These are phyloP conservation scores for Podospora australis DNA, from an alignment of 495 filamentous ascomycete genomes.

Conservation along the genomic window DNA sequence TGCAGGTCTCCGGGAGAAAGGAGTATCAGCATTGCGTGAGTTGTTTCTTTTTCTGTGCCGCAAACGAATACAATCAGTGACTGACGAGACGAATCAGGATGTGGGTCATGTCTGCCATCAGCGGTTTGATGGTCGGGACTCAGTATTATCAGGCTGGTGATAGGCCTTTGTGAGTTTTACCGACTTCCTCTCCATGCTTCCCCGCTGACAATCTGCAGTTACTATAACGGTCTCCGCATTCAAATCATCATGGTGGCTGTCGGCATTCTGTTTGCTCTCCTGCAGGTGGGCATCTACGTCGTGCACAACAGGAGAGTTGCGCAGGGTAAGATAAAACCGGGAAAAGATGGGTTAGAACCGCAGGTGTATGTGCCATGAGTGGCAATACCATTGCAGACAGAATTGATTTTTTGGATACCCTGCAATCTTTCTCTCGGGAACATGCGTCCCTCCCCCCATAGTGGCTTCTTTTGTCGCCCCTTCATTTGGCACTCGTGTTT, in stretches of 20 bases:
- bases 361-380: slow-evolving; percentile 16
- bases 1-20: slow-evolving; percentile 42
- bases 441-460: not conserved
- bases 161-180: slow-evolving; percentile 10
- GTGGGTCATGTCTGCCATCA: slow-evolving; percentile 46
- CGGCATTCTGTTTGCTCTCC: slow-evolving; percentile 16
- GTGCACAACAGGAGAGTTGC: slow-evolving; percentile 14
- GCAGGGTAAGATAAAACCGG: not conserved
- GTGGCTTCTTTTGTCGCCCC: not conserved
- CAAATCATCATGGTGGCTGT: slow-evolving; percentile 22
- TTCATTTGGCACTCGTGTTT: not conserved
- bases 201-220: slow-evolving; percentile 1
- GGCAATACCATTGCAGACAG: not conserved
- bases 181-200: not conserved
- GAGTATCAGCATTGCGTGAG: slow-evolving; percentile 45
- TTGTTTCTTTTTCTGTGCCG: no score
- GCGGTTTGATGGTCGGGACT: slow-evolving; percentile 25
- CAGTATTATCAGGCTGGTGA: slow-evolving; percentile 20
- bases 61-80: no score
- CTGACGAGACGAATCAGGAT: no score
- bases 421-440: not conserved
- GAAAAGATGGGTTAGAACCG: slow-evolving; percentile 5
- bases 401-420: not conserved
- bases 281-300: slow-evolving; percentile 22
- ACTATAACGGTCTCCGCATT: slow-evolving; percentile 18